Percentiles rank a stretch among this genome's conserved stretches.
These are phyloP conservation scores for Tritrichomonas foetus DNA, from an alignment of 208 protist genomes.

Conservation along the genomic window DNA sequence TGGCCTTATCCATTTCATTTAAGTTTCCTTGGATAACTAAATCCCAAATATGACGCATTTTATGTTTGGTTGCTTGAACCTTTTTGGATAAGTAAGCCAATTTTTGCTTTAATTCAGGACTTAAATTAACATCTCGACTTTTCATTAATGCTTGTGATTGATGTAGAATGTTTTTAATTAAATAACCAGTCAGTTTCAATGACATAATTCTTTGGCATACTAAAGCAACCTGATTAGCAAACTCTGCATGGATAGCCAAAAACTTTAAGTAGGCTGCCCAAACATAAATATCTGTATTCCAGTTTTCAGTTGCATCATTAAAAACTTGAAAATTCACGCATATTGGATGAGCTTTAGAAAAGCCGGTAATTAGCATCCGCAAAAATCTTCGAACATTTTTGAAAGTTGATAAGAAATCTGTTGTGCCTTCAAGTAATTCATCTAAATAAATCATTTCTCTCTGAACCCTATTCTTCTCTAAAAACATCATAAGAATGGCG, in stretches of 20 bases:
- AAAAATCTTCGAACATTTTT: neutral
- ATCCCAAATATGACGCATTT: neutral
- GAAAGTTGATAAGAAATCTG: neutral
- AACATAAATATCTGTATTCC: neutral
- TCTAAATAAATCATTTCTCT: neutral
- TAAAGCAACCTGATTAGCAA: neutral
- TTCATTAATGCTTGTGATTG: neutral
- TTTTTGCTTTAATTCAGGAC: neutral
- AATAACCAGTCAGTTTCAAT: neutral
- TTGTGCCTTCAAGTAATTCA: neutral
- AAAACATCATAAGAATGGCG: neutral
- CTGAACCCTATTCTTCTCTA: neutral
- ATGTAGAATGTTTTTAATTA: neutral
- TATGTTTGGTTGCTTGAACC: neutral
- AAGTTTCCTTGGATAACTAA: neutral
- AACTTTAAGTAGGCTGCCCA: neutral
- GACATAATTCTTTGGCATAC: neutral
- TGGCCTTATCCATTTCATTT: neutral
- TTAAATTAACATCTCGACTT: neutral
- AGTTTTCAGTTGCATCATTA: neutral
- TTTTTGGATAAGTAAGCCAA: neutral
- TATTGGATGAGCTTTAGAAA: neutral
- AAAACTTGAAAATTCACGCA: neutral
- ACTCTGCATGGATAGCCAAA: neutral
- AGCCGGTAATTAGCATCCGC: neutral